These are phyloP conservation scores for Rubia tinctorum DNA, from an alignment of 305 asterid species.

Conservation along the genomic window DNA sequence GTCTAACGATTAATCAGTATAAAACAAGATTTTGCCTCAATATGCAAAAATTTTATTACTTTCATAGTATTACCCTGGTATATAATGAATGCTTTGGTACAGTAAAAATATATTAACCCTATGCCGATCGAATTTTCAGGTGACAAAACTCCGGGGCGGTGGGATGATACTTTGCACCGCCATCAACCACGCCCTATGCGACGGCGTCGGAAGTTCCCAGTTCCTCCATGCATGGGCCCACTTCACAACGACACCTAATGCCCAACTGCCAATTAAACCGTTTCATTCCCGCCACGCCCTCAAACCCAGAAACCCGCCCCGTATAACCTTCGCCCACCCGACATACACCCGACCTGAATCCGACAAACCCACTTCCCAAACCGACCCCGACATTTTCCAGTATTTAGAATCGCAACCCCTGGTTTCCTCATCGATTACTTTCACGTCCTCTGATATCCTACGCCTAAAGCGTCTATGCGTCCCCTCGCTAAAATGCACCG, in stretches of 20 bases:
- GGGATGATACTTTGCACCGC: conserved; percentile 74
- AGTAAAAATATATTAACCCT: not conserved
- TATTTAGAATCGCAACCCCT: conserved; percentile 63
- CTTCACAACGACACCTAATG: conserved; percentile 29
- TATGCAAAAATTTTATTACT: not conserved
- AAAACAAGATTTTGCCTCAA: too few relatives aligned
- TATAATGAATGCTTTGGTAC: too few relatives aligned
- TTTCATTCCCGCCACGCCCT: conserved; percentile 68
- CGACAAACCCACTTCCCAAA: conserved; percentile 11
- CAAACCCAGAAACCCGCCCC: conserved; percentile 51
- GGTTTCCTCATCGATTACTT: conserved; percentile 47
- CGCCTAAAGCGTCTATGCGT: conserved; percentile 50
- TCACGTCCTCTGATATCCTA: conserved; percentile 47
- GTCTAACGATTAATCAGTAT: too few relatives aligned
- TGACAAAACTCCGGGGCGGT: conserved; percentile 67
- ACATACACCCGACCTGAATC: conserved; percentile 35
- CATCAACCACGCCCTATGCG: conserved; percentile 73
- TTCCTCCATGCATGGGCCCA: conserved; percentile 90
- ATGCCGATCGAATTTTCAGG: conserved; percentile 31
- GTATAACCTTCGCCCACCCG: conserved; percentile 32
- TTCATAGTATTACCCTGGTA: not conserved
- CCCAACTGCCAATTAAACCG: conserved; percentile 34
- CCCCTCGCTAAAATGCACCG: conserved; percentile 64
- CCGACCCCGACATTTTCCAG: conserved; percentile 33
- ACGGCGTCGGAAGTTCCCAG: conserved; percentile 86